Evolutionary conservation across 2,329 filamentous ascomycete genomes (phyloP), one percentile per base, ranked within the genome.

Genomic region (Alternaria sp.): DNA sequence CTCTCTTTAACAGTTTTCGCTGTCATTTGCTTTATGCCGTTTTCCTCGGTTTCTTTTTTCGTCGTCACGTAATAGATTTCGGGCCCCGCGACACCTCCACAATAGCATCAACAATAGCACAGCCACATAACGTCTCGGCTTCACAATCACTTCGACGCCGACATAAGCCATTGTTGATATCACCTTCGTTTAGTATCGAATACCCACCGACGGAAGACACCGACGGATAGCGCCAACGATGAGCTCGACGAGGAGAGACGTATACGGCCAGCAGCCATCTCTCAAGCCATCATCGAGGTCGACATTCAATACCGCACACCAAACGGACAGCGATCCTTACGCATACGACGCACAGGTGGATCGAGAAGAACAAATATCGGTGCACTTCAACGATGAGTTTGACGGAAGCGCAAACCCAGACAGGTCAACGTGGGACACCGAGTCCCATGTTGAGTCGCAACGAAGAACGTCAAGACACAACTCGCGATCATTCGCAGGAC

Each of bases 401-500:
- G 57, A 60, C 28, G 45, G 51, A 47, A 56, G 55, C 41, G 20
- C 45, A 33, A 51, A 28, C 43, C 57, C 30, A 23, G 61, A 56
- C 51, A 46, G 28, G 18, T 53, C 55, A 37, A 53, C 49, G 53
- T 71, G 73, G 70, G 68, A 72, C 20, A 70, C 60, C 41, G 76
- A 79, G 30, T 53, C 73, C 6, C 74, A 77, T 23, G 65, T 67
- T 49, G 70, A 75, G 33, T 67, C 71, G 7, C 68, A 73, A 41
- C 75, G 69, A 60, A 71, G 72, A 18, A 68, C 72, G 61, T 62
- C 75, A 30, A 78, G 76, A 66, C 73, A 75, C 11, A 77, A 53
- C 60, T 78, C 78, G 20, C 74, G 71, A 37, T 76, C 77, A 14
- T 79, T 73, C 23, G 63, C 73, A 20, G 73, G 78, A 28, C 82